A percentile compares a stretch with the other conserved stretches of the same genome.
These are phyloP conservation scores for Colletotrichum sp. DNA, from an alignment of 2,329 filamentous ascomycete species.

Conservation along the genomic window DNA sequence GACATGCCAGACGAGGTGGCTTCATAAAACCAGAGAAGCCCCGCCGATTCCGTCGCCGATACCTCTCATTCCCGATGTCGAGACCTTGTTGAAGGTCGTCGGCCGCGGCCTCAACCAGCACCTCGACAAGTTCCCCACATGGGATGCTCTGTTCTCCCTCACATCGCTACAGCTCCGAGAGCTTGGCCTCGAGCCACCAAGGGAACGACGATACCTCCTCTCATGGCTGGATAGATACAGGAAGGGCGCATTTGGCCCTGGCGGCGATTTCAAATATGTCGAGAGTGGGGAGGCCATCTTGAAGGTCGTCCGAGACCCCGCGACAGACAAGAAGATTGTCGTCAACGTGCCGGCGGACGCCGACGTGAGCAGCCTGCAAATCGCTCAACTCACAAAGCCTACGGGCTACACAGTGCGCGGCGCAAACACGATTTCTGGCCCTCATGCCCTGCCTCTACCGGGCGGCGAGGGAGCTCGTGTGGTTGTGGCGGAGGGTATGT, in stretches of 20 bases:
- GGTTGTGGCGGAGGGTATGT: slow-evolving; percentile 82
- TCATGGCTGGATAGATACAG: slow-evolving; percentile 88
- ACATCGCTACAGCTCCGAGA: slow-evolving; percentile 79
- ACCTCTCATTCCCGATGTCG: slow-evolving; percentile 83
- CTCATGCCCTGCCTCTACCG: slow-evolving; percentile 73
- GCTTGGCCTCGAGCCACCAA: slow-evolving; percentile 85
- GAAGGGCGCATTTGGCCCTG: slow-evolving; percentile 77
- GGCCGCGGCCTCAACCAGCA: slow-evolving; percentile 86
- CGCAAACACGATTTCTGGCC: slow-evolving; percentile 74
- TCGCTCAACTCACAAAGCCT: slow-evolving; percentile 35
- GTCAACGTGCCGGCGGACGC: slow-evolving; percentile 59
- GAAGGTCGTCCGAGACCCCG: slow-evolving; percentile 48
- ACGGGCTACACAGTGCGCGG: slow-evolving; percentile 70
- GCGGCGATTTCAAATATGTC: slow-evolving; percentile 81
- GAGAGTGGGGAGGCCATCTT: slow-evolving; percentile 58
- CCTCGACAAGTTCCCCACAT: slow-evolving; percentile 84
- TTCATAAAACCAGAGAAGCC: slow-evolving; percentile 45
- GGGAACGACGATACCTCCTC: slow-evolving; percentile 82
- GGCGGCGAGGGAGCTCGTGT: slow-evolving; percentile 69
- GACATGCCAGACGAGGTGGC: slow-evolving; percentile 44
- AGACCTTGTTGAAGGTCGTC: slow-evolving; percentile 89
- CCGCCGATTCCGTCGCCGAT: slow-evolving; percentile 70
- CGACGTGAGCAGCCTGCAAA: slow-evolving; percentile 28
- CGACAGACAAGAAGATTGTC: slow-evolving; percentile 52
- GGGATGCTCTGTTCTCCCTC: slow-evolving; percentile 88